phyloP scores from a whole-genome alignment of 2,329 filamentous ascomycete species.

The Apiospora marii region DNA sequence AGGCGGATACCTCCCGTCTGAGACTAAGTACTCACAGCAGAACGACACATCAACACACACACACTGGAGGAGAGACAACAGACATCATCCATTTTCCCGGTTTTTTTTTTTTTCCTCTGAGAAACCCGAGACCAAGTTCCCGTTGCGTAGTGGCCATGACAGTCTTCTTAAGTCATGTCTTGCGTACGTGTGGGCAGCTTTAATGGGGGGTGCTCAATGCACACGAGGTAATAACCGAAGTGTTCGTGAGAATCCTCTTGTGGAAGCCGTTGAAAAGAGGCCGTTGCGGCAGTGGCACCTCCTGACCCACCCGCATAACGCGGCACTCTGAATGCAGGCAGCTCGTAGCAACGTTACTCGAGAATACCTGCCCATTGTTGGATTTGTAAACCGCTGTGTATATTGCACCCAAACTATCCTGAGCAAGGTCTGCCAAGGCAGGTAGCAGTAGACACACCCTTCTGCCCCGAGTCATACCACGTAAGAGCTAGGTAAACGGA shows the following conservation, averaged over 20 bases:
- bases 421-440: conserved; percentile 8
- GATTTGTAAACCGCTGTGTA: not conserved
- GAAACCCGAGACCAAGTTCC: not conserved
- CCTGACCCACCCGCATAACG: conserved; percentile 16
- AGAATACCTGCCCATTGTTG: conserved; percentile 14
- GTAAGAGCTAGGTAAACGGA: not conserved
- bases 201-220: not conserved
- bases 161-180: not conserved
- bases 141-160: not conserved
- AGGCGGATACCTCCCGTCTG: conserved; percentile 21
- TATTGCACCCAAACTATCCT: not conserved
- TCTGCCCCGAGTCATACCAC: not conserved
- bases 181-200: not conserved
- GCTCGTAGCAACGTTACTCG: conserved; percentile 12
- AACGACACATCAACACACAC: not conserved
- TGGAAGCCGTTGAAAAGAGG: not conserved
- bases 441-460: conserved; percentile 3
- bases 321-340: not conserved
- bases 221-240: not conserved
- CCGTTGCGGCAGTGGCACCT: conserved; percentile 6
- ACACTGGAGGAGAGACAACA: not conserved
- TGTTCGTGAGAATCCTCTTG: not conserved
- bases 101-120: not conserved
- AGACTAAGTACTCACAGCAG: not conserved
- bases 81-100: not conserved